phyloP scores from a whole-genome alignment of 176 grass and related monocot genomes.

The Calamus simplicifolius region DNA sequence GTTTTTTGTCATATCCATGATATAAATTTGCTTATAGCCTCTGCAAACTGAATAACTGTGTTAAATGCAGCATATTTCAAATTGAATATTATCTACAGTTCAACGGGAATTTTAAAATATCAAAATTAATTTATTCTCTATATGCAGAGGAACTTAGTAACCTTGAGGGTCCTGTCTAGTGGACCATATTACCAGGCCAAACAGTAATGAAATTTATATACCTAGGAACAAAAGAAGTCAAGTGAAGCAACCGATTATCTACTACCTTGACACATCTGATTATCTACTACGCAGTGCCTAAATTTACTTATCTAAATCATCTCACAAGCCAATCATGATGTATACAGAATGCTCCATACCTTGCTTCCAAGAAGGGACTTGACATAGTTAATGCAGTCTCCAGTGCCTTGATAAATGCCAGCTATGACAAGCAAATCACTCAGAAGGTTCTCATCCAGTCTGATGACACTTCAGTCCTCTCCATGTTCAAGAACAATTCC shows the following conservation, averaged over 20 bases:
- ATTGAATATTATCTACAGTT: too few species aligned
- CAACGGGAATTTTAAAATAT: too few species aligned
- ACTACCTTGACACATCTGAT: neutral
- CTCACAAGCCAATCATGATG: conserved; percentile 9
- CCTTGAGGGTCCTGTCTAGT: too few species aligned
- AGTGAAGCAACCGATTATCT: neutral
- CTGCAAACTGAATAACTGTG: too few species aligned
- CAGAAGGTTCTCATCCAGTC: conserved; percentile 61
- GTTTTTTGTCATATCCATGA: too few species aligned
- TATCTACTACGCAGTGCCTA: neutral
- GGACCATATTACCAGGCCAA: too few species aligned
- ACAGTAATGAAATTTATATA: neutral
- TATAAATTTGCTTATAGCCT: too few species aligned
- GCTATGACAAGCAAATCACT: conserved; percentile 54
- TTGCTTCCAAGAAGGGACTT: conserved; percentile 62
- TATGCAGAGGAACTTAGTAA: too few species aligned
- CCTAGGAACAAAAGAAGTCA: neutral
- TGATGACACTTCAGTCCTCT: conserved; percentile 65
- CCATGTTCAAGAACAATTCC: conserved; percentile 56
- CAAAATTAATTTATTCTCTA: too few species aligned
- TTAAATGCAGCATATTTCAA: too few species aligned
- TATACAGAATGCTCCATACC: conserved; percentile 54
- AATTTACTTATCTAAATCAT: conserved; percentile 10
- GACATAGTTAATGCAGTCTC: conserved; percentile 58
- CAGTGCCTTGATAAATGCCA: conserved; percentile 51